phyloP scores from a whole-genome alignment of 768 basidiomycete genomes.

The Kwoniella sp. region DNA sequence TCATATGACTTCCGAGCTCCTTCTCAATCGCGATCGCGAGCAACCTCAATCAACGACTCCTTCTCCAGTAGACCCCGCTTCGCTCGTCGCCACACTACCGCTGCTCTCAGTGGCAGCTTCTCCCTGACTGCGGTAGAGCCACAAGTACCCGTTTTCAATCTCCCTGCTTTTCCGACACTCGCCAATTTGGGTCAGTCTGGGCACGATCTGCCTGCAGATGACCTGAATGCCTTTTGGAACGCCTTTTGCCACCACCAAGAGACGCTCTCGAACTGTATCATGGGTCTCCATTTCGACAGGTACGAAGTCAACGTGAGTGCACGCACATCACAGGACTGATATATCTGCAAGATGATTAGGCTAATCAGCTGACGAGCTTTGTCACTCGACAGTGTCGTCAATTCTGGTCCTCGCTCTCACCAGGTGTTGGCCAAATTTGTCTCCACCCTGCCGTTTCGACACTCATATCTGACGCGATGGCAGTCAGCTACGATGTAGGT shows the following conservation, averaged over 20 bases:
- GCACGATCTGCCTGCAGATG: conserved; percentile 8
- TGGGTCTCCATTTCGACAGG: conserved; percentile 80
- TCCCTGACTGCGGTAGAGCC: background rate
- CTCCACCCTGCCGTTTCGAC: conserved; percentile 86
- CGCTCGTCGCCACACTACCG: conserved; percentile 28
- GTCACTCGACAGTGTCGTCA: conserved; percentile 63
- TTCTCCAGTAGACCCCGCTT: conserved; percentile 17
- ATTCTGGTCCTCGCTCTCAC: conserved; percentile 77
- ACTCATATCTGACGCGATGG: conserved; percentile 85
- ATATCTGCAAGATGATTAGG: too few species aligned
- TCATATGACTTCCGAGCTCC: conserved; percentile 12
- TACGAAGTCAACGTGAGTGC: conserved; percentile 70
- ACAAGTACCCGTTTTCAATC: conserved; percentile 66
- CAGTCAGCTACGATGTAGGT: conserved; percentile 87
- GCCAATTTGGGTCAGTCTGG: conserved; percentile 72
- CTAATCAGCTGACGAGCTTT: background rate
- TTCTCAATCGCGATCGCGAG: conserved; percentile 8
- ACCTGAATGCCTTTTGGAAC: conserved; percentile 63
- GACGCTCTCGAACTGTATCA: conserved; percentile 72
- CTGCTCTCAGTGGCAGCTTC: conserved; percentile 9
- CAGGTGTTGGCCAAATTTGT: conserved; percentile 79
- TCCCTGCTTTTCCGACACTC: conserved; percentile 79
- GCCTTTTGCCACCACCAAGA: conserved; percentile 93
- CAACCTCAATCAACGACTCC: conserved; percentile 11
- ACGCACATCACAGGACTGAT: background rate